Evolutionary conservation across 306 rosid genomes (phyloP).

Genomic region (Ormosia semicastrata): DNA sequence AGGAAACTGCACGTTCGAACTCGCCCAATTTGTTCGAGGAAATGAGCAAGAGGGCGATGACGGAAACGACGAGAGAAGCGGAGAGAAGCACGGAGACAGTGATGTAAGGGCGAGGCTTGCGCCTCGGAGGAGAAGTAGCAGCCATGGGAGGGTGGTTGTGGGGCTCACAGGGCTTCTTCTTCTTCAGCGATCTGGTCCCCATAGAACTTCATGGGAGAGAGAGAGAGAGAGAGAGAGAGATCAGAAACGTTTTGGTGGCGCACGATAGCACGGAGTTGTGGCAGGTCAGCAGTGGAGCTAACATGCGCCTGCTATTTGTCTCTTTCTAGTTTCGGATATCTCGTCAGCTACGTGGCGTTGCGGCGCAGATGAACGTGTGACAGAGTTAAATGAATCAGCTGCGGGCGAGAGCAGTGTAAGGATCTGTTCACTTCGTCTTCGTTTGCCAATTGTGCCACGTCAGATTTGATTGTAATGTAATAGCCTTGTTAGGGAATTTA

Average conservation of each 20-base stretch:
- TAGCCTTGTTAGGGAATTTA: too few species aligned
- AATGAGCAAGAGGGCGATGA: conserved; percentile 41
- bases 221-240: background rate
- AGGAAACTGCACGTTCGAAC: conserved; percentile 2
- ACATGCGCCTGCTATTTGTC: conserved; percentile 19
- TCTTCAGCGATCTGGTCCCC: conserved; percentile 61
- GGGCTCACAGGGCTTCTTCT: conserved; percentile 42
- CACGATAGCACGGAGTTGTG: background rate
- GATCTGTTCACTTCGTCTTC: too few species aligned
- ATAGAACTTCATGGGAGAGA: conserved; percentile 36
- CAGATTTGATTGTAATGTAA: too few species aligned
- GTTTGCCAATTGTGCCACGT: too few species aligned
- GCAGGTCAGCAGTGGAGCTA: conserved; percentile 21
- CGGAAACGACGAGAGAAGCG: conserved; percentile 28
- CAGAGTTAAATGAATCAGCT: too few species aligned
- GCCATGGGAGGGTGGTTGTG: conserved; percentile 51
- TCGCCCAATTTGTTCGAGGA: conserved; percentile 42
- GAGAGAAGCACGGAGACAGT: conserved; percentile 33
- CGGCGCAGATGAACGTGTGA: too few species aligned
- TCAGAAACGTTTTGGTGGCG: background rate
- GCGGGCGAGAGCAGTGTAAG: too few species aligned
- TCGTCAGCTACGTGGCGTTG: background rate
- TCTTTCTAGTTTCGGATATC: background rate
- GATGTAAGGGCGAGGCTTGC: conserved; percentile 4
- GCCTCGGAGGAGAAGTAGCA: conserved; percentile 41